A percentile compares a stretch with the other conserved stretches of the same genome.
phyloP scores from a whole-genome alignment of 2,329 filamentous ascomycete species.

The Bipolaris oryzae region DNA sequence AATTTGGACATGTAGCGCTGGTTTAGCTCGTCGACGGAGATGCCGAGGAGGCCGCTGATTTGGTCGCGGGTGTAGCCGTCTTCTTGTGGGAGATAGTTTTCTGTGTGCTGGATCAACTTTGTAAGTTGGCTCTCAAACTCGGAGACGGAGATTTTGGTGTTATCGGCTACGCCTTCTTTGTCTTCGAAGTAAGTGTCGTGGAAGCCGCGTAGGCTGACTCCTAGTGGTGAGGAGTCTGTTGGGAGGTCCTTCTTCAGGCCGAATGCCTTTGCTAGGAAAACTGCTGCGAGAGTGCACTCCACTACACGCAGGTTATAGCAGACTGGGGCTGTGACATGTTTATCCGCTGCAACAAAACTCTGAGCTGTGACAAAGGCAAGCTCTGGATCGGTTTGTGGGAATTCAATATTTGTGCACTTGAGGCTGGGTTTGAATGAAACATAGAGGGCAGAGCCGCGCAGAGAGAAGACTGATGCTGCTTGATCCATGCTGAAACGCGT shows the following conservation, averaged over 20 bases:
- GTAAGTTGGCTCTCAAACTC: slow-evolving; percentile 68
- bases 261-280: slow-evolving; percentile 65
- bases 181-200: slow-evolving; percentile 78
- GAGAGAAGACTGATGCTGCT: slow-evolving; percentile 90
- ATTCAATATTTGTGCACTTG: slow-evolving; percentile 75
- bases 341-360: slow-evolving; percentile 91
- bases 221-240: slow-evolving; percentile 79
- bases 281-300: slow-evolving; percentile 87
- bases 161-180: slow-evolving; percentile 54
- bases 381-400: slow-evolving; percentile 81
- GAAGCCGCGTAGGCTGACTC: slow-evolving; percentile 82
- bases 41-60: slow-evolving; percentile 72
- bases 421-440: slow-evolving; percentile 87
- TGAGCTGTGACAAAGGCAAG: slow-evolving; percentile 93
- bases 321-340: slow-evolving; percentile 88
- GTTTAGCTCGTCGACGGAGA: slow-evolving; percentile 74
- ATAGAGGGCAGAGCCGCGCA: slow-evolving; percentile 83
- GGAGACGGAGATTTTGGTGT: slow-evolving; percentile 53
- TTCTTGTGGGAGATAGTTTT: slow-evolving; percentile 74
- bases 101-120: slow-evolving; percentile 71
- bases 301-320: slow-evolving; percentile 98
- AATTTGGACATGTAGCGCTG: slow-evolving; percentile 83
- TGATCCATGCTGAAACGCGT: slow-evolving; percentile 81
- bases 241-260: slow-evolving; percentile 66
- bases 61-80: slow-evolving; percentile 89